Conservation (phyloP, 2,329 filamentous ascomycete species). For the Aspergillus neoniger region DNA sequence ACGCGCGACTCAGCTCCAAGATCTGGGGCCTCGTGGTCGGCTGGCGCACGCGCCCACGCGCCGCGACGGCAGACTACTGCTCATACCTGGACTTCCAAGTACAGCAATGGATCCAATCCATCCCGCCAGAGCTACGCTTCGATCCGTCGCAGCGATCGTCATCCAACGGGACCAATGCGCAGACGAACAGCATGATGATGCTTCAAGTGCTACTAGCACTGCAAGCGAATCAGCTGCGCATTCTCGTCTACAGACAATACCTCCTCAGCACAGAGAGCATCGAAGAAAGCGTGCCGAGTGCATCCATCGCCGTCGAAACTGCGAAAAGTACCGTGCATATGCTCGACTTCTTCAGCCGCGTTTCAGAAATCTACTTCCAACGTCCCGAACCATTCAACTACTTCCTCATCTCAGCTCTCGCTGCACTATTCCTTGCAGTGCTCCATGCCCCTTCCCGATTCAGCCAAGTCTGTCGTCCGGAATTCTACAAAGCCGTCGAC, state of each 20-base stretch:
- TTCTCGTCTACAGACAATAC: constrained; percentile 49
- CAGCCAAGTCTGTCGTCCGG: constrained; percentile 37
- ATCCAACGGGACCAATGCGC: constrained; percentile 6
- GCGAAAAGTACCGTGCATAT: constrained; percentile 43
- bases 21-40: constrained; percentile 49
- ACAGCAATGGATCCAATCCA: constrained; percentile 50
- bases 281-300: constrained; percentile 35
- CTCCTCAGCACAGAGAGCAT: constrained; percentile 45
- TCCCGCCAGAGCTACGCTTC: constrained; percentile 46
- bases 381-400: constrained; percentile 47
- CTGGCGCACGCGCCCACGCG: constrained; percentile 38
- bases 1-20: constrained; percentile 50
- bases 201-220: constrained; percentile 49
- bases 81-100: constrained; percentile 47
- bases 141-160: constrained; percentile 29
- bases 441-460: constrained; percentile 49
- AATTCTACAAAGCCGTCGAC: constrained; percentile 60
- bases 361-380: constrained; percentile 42
- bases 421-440: constrained; percentile 48
- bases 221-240: constrained; percentile 50
- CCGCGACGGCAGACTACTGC: constrained; percentile 42
- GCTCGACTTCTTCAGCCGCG: constrained; percentile 40
- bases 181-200: constrained; percentile 42
- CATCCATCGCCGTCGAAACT: constrained; percentile 45
- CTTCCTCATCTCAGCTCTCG: constrained; percentile 44